Evolutionary conservation across 257 asterid genomes (phyloP), one percentile per base, ranked within the genome.

Genomic region (Thymus quinquecostatus): DNA sequence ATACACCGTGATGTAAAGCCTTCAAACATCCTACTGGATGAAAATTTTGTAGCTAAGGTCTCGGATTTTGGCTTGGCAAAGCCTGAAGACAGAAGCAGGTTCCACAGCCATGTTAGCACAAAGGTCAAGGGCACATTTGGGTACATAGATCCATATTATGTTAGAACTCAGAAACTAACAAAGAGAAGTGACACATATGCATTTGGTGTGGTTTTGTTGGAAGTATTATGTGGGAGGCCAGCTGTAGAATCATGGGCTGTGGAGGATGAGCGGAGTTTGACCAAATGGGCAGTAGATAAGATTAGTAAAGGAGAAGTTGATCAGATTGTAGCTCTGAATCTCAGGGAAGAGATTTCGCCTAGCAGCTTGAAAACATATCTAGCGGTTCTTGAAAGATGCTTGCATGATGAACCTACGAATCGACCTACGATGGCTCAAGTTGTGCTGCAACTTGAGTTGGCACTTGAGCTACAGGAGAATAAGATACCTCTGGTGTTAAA

Each of bases 341-440:
- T 85, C 57, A 36, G 61, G 14, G 77, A 60, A 8, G 78, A 82
- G 56, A 79, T 87, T 3, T 69, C 78, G 13, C 75, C 76, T 28
- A 55, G 73, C 70, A 82, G 89, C 70, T 76, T 84, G 12, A 77
- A 70, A 48, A 62, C 68, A 10, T 85, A 82, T 74, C 75, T 82
- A 36, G 84, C 72, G 59, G 63, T 80, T 54, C 83, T 81, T 0
- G 76, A 64, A 32, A 82, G 78, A 72, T 86, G 95, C 79, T 69
- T 85, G 70, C 41, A 44, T 21, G 81, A 79, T 14, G 82, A 73
- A 43, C 89, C 91, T 14, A 82, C 73, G 51, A 79, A 79, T 65
- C 81, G 88, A 40, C 95, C 91, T 55, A 50, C 84, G 8, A 88
- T 88, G 91, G 78, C 83, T 38, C 85, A 82, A 72, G 81, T 85